Conservation (phyloP, 1,139 yeast genomes). For the Kazachstania sp. region DNA sequence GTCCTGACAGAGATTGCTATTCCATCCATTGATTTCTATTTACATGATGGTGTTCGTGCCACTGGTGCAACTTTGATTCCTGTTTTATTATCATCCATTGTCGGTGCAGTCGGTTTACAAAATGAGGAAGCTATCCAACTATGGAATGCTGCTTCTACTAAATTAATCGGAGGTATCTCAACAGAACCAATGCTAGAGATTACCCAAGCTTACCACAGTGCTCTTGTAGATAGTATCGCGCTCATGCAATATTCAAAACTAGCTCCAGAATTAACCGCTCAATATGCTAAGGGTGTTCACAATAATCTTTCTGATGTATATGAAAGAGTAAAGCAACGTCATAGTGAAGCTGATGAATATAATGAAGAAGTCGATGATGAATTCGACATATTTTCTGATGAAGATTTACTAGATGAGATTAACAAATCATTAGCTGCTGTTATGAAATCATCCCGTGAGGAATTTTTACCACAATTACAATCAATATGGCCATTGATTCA, state of each 20-base stretch:
- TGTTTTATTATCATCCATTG: slow-evolving; percentile 61
- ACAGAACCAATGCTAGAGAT: slow-evolving; percentile 82
- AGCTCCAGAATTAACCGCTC: slow-evolving; percentile 47
- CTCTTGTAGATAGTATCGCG: slow-evolving; percentile 61
- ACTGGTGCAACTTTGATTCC: slow-evolving; percentile 83
- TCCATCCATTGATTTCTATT: slow-evolving; percentile 83
- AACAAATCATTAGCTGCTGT: slow-evolving; percentile 69
- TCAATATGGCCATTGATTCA: slow-evolving; percentile 47
- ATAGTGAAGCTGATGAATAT: slow-evolving; percentile 53
- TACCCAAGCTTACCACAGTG: slow-evolving; percentile 64
- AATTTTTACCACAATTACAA: slow-evolving; percentile 61
- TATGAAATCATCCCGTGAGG: slow-evolving; percentile 53
- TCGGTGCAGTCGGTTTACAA: slow-evolving; percentile 49
- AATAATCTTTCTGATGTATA: slow-evolving; percentile 59
- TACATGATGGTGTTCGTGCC: slow-evolving; percentile 91
- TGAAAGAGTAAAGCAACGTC: slow-evolving; percentile 63
- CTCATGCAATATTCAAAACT: slow-evolving; percentile 58
- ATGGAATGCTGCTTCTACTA: slow-evolving; percentile 67
- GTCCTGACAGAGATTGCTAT: slow-evolving; percentile 70
- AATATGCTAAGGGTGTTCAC: slow-evolving; percentile 52
- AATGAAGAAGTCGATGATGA: slow-evolving; percentile 61
- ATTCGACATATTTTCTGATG: slow-evolving; percentile 83
- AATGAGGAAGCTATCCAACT: slow-evolving; percentile 52
- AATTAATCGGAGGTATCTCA: slow-evolving; percentile 58
- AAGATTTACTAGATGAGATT: slow-evolving; percentile 78